Evolutionary conservation across 208 protist genomes (phyloP).

Genomic region (Acanthamoeba quina): DNA sequence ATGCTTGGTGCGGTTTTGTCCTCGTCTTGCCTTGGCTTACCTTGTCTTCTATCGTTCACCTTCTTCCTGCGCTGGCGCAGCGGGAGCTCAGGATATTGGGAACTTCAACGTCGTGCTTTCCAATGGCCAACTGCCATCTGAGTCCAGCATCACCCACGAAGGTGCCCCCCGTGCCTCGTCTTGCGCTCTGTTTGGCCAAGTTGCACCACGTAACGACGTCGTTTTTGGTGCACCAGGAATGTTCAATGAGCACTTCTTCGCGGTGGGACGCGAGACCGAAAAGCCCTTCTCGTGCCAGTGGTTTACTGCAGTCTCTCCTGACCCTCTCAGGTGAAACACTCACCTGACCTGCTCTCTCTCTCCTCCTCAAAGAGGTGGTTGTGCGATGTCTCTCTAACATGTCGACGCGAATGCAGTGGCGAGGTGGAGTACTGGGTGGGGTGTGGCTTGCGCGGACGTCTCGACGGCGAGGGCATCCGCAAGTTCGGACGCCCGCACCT

Average conservation of each 20-base stretch:
- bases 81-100: not conserved
- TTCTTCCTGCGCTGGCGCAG: not conserved
- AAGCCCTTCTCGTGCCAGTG: slow-evolving; percentile 23
- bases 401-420: not conserved
- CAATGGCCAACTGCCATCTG: not conserved
- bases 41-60: too few species aligned
- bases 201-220: too few species aligned
- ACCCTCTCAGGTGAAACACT: not conserved
- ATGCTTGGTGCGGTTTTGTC: too few species aligned
- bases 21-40: too few species aligned
- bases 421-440: not conserved
- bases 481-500: not conserved
- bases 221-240: not conserved
- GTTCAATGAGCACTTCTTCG: slow-evolving; percentile 23
- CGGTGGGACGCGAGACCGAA: not conserved
- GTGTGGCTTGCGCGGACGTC: not conserved
- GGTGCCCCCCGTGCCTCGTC: not conserved
- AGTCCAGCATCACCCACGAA: slow-evolving; percentile 1
- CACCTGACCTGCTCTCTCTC: too few species aligned
- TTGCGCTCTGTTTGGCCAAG: not conserved
- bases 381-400: too few species aligned
- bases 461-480: not conserved
- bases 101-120: not conserved
- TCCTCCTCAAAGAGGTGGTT: too few species aligned
- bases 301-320: not conserved